Evolutionary conservation across 768 basidiomycete species (phyloP), one percentile per base, ranked within the genome.

Genomic region (Hysterangium stoloniferum): DNA sequence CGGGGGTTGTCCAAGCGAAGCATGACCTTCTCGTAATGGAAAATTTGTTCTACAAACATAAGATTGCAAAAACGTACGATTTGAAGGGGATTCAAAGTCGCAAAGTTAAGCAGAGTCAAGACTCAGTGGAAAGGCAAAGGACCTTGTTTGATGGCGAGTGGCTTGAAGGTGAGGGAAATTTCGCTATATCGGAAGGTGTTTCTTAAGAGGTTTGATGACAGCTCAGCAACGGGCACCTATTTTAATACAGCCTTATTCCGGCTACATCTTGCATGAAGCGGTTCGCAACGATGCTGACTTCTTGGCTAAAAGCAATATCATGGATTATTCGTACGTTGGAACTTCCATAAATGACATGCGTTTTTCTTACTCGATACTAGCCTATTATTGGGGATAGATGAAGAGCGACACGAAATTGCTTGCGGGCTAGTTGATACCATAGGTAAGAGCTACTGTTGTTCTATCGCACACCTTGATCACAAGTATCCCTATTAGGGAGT

Each of bases 361-460:
- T 17, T 48, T 4, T 5, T 22, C 35, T 19, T 7, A 22, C 4
- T 17, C 15, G 22, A 1, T 11, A 15, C 33, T 42, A 85, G 83
- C 7, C 73, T 91, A 20, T 71, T 91, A 4, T 72, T 91, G 2
- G 86, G 86, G 6, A 70, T 91, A 7, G 83, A 88, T 56, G 74
- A 79, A 47, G 72, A 76, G 50, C 70, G 68, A 52, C 82, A 79
- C 58, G 74, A 84, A 59, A 80, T 90, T 48, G 77, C 76, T 25
- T 86, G 84, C 55, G 87, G 88, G 0, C 72, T 92, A 1, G 87
- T 92, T 7, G 88, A 92, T 61, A 88, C 86, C 0, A 88, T 92
- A 22, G 88, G 82, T 77, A 52, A 27, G 62, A 7, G 9, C 35
- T 6, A n/a, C n/a, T 42, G 9, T 27, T 17, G 11, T 3, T 37